Percentiles rank a stretch among this genome's conserved stretches.
phyloP scores from a whole-genome alignment of 495 filamentous ascomycete species.

The Alectoria sarmentosa region DNA sequence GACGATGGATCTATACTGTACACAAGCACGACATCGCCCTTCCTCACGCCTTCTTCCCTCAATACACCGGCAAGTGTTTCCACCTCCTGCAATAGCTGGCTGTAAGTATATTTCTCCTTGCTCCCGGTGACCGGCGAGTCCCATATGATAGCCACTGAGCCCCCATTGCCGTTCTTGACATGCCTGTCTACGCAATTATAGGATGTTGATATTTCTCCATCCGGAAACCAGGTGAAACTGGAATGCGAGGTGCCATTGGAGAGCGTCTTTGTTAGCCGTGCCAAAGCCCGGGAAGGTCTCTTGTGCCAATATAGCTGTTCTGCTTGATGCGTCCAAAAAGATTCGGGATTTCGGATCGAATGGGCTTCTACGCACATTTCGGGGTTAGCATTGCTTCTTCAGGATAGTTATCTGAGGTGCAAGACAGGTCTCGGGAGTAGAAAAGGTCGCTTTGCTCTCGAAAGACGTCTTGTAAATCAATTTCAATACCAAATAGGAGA shows the following conservation, averaged over 20 bases:
- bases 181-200: conserved; percentile 91
- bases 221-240: conserved; percentile 84
- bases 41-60: conserved; percentile 72
- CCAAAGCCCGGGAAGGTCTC: conserved; percentile 45
- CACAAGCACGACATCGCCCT: conserved; percentile 85
- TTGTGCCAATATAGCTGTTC: conserved; percentile 73
- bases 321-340: conserved; percentile 75
- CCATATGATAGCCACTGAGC: conserved; percentile 70
- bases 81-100: conserved; percentile 71
- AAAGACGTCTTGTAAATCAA: too few relatives aligned
- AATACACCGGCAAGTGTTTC: conserved; percentile 77
- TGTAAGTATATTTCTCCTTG: conserved; percentile 67
- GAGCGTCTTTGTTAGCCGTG: conserved; percentile 42
- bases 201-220: conserved; percentile 79
- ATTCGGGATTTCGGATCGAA: conserved; percentile 48
- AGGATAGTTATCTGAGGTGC: too few relatives aligned
- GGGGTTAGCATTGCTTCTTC: too few relatives aligned
- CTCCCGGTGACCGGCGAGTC: conserved; percentile 78
- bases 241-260: conserved; percentile 42
- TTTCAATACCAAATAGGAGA: too few relatives aligned
- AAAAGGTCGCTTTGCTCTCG: too few relatives aligned
- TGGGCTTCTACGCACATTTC: too few relatives aligned
- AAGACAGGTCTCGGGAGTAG: too few relatives aligned
- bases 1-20: conserved; percentile 58
- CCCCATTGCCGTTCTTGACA: conserved; percentile 66